Conservation (phyloP, 768 basidiomycete species). For the Macrolepiota fuliginosa region DNA sequence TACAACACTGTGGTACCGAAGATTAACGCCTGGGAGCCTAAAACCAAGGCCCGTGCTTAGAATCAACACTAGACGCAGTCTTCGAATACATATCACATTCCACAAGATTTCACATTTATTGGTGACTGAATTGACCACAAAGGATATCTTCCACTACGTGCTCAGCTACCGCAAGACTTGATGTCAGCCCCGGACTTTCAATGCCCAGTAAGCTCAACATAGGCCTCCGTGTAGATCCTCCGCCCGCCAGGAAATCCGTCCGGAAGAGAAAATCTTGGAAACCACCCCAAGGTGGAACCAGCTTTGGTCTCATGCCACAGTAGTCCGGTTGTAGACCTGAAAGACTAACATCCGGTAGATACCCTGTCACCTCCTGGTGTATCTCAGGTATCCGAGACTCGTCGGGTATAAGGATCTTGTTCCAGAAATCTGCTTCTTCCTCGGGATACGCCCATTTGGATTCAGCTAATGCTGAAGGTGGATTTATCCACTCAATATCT, state of each 20-base stretch:
- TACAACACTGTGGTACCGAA: constrained; percentile 90
- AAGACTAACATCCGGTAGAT: constrained; percentile 61
- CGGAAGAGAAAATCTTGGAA: constrained; percentile 86
- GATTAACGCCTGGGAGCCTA: constrained; percentile 81
- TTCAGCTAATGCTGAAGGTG: constrained; percentile 33
- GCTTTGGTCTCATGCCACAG: constrained; percentile 83
- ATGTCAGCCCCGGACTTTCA: constrained; percentile 90
- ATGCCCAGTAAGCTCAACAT: constrained; percentile 90
- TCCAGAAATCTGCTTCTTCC: constrained; percentile 76
- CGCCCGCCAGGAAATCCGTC: constrained; percentile 50
- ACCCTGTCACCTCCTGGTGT: constrained; percentile 66
- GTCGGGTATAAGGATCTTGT: constrained; percentile 56
- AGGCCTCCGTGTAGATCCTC: constrained; percentile 28
- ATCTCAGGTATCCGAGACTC: constrained; percentile 63
- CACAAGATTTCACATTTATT: constrained; percentile 1
- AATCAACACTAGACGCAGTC: constrained; percentile 6
- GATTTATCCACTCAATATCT: constrained; percentile 83
- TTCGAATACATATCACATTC: neutral
- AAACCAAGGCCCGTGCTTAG: constrained; percentile 49
- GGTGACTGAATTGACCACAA: constrained; percentile 15
- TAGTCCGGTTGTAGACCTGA: constrained; percentile 79
- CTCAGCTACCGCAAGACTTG: constrained; percentile 85
- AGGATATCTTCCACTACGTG: constrained; percentile 66
- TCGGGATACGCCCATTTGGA: constrained; percentile 22
- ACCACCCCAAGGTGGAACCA: constrained; percentile 67